Base-by-base conservation (phyloP, 2,329 filamentous ascomycete species). In the Neonectria sp. region DNA sequence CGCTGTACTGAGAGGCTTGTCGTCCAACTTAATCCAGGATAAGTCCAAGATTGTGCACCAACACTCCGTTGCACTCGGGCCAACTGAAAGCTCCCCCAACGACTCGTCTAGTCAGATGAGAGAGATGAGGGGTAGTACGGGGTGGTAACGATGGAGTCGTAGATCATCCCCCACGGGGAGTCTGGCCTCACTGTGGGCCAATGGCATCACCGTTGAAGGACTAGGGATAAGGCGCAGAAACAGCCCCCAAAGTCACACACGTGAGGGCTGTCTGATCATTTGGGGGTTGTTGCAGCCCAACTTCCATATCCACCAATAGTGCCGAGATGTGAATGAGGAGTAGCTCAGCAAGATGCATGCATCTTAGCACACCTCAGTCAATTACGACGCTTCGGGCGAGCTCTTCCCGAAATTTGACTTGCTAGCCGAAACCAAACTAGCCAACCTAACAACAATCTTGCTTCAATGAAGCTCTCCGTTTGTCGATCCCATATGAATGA, bases 291-390 rank as follows among this genome's bases (percentile, higher is more conserved):
- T 21, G 31, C 25, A 21, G 35, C 8, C 40, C 7, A 12, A 5
- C 3, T 9, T 21, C 40, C 17, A 45, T n/a, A 4, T 56, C 53
- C 53, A 45, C 53, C 53, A 56, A 56, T 56, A n/a, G 15, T 40
- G 11, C 13, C 24, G 3, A 3, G 25, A 6, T 15, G 24, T 45
- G 24, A 21, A 43, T 12, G 53, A 56, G 37, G 53, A 35, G 51
- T 35, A 55, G 17, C 27, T 3, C 7, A 9, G 31, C 31, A 9
- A 9, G 31, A 33, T 33, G 31, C 31, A 33, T 33, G 31, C 6
- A 40, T 13, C 35, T 55, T 55, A 31, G 29, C 35, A 43, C 43
- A 12, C 2, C 8, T 13, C 7, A 21, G 37, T 13, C 15, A 12
- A 25, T 37, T 5, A 37, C 52, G 17, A 17, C 3, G 27, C 4